A percentile compares a stretch with the other conserved stretches of the same genome.
Conservation (phyloP, 1,284 basidiomycete genomes). For the Hymenochaete sp. region DNA sequence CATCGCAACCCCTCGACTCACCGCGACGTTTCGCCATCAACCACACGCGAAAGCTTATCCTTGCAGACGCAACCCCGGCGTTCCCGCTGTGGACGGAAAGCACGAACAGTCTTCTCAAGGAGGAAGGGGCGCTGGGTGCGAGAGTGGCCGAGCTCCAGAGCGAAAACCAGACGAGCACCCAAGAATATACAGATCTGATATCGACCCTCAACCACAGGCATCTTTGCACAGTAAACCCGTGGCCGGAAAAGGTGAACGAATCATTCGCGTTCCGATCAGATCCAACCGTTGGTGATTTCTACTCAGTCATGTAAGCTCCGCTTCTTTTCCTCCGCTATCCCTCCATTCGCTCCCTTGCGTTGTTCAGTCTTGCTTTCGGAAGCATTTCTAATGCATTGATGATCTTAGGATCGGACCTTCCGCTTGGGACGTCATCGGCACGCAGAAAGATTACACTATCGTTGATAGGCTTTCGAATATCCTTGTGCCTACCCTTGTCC, state of each 20-base stretch:
- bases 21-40: slow-evolving; percentile 34
- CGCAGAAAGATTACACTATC: slow-evolving; percentile 41
- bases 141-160: slow-evolving; percentile 40
- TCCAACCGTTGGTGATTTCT: slow-evolving; percentile 39
- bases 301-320: slow-evolving; percentile 35
- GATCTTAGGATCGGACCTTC: slow-evolving; percentile 46
- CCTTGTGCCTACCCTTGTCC: slow-evolving; percentile 38
- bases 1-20: slow-evolving; percentile 28
- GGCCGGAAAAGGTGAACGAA: slow-evolving; percentile 29
- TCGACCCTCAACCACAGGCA: slow-evolving; percentile 35
- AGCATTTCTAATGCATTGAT: too few species aligned
- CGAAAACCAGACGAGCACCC: slow-evolving; percentile 33
- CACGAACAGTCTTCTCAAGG: slow-evolving; percentile 26
- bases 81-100: slow-evolving; percentile 33
- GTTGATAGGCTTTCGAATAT: slow-evolving; percentile 37
- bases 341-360: too few species aligned
- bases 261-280: slow-evolving; percentile 29
- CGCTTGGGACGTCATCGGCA: slow-evolving; percentile 40
- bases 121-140: slow-evolving; percentile 36
- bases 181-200: slow-evolving; percentile 40
- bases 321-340: neutral
- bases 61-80: too few species aligned
- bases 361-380: too few species aligned
- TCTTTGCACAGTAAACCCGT: slow-evolving; percentile 38
- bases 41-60: too few species aligned